Percentiles rank a stretch among this genome's conserved stretches.
Evolutionary conservation across 495 filamentous ascomycete genomes (phyloP).

Genomic region (Xylaria sp.): DNA sequence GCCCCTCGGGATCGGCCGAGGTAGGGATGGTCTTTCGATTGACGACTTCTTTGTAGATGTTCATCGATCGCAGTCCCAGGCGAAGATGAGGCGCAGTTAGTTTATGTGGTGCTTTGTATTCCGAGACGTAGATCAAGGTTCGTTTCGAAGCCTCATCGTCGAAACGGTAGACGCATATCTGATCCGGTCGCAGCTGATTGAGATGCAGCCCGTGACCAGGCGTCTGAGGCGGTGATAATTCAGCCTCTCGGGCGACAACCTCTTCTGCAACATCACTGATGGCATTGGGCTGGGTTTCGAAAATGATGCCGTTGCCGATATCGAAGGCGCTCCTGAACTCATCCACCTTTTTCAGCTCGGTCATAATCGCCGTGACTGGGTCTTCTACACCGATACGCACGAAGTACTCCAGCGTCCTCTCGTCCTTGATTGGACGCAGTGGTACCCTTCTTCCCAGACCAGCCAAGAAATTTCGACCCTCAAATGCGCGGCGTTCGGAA

Average conservation of each 20-base stretch:
- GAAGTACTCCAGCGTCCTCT: constrained; percentile 26
- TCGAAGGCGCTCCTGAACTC: constrained; percentile 11
- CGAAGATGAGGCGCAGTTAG: constrained; percentile 40
- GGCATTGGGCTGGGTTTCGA: constrained; percentile 21
- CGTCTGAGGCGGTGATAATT: background rate
- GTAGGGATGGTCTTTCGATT: constrained; percentile 29
- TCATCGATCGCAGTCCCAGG: constrained; percentile 29
- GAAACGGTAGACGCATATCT: constrained; percentile 44
- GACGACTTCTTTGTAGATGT: constrained; percentile 38
- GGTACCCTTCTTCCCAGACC: constrained; percentile 3
- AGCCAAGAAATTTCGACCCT: constrained; percentile 10
- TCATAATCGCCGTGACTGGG: constrained; percentile 19
- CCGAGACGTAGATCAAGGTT: constrained; percentile 36
- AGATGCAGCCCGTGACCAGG: constrained; percentile 2
- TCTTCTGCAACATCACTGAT: constrained; percentile 11
- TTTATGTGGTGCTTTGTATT: constrained; percentile 48
- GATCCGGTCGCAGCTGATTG: constrained; percentile 30
- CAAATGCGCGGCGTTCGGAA: constrained; percentile 11
- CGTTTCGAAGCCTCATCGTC: constrained; percentile 24
- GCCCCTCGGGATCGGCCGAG: constrained; percentile 15
- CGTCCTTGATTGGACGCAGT: background rate
- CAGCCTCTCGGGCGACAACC: constrained; percentile 4
- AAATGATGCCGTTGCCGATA: constrained; percentile 19
- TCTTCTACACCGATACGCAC: constrained; percentile 14
- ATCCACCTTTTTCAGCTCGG: constrained; percentile 2